A percentile compares a stretch with the other conserved stretches of the same genome.
Evolutionary conservation across 2,329 filamentous ascomycete species (phyloP).

Genomic region (Ophiosphaerella korrae): DNA sequence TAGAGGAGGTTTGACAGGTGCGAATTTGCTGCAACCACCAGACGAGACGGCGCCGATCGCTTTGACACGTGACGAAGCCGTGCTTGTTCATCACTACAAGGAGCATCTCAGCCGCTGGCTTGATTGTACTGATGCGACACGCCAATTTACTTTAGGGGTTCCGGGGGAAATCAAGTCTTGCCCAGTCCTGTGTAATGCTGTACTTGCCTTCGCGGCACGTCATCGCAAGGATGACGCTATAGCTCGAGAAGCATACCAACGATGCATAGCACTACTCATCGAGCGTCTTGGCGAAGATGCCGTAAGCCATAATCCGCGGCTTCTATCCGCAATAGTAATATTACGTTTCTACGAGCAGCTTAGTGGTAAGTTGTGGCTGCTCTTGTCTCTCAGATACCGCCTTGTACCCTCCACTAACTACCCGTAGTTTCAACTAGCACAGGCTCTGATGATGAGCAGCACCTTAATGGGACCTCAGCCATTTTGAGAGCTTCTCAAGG

Average conservation of each 20-base stretch:
- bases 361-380: conserved; percentile 19
- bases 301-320: conserved; percentile 34
- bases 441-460: conserved; percentile 36
- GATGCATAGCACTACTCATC: conserved; percentile 39
- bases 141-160: conserved; percentile 37
- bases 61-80: conserved; percentile 29
- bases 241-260: conserved; percentile 33
- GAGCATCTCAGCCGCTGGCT: conserved; percentile 40
- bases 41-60: conserved; percentile 12
- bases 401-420: not conserved
- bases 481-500: conserved; percentile 37
- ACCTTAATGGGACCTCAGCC: conserved; percentile 38
- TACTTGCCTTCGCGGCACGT: conserved; percentile 36
- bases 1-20: conserved; percentile 14
- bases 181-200: conserved; percentile 35
- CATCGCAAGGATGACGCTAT: conserved; percentile 25
- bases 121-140: conserved; percentile 37
- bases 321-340: conserved; percentile 41
- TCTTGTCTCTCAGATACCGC: not conserved
- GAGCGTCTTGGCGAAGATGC: conserved; percentile 30
- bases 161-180: conserved; percentile 35
- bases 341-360: conserved; percentile 41
- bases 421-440: conserved; percentile 26
- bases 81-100: conserved; percentile 37
- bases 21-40: conserved; percentile 10